Evolutionary conservation across 139 green algal species (phyloP).

Genomic region (Picochlorum sp.): DNA sequence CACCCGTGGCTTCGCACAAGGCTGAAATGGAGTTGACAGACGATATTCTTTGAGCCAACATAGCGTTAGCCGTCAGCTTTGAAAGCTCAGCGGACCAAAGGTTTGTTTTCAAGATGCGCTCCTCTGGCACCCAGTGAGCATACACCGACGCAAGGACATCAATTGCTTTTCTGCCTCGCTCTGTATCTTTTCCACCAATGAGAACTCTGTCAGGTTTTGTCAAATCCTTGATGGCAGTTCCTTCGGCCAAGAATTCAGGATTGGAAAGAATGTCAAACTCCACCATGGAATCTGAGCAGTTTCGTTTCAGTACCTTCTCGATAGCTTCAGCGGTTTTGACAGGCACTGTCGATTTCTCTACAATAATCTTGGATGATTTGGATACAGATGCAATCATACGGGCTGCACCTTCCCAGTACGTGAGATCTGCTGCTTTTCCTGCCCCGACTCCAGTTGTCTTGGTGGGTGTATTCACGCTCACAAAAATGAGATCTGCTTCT

Average conservation of each 20-base stretch:
- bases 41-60: constrained; percentile 96
- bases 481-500: constrained; percentile 95
- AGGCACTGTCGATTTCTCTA: constrained; percentile 99
- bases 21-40: constrained; percentile 98
- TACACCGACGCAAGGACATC: constrained; percentile 73
- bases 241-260: constrained; percentile 82
- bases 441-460: constrained; percentile 94
- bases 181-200: constrained; percentile 80
- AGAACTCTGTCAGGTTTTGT: constrained; percentile 56
- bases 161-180: constrained; percentile 57
- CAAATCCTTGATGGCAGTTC: constrained; percentile 76
- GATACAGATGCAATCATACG: constrained; percentile 82
- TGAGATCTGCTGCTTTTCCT: constrained; percentile 94
- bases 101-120: constrained; percentile 90
- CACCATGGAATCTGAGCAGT: constrained; percentile 56
- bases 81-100: constrained; percentile 96
- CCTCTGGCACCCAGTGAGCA: constrained; percentile 86
- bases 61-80: constrained; percentile 97
- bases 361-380: constrained; percentile 88
- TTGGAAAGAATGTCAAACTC: constrained; percentile 95
- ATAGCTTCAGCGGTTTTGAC: constrained; percentile 99
- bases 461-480: constrained; percentile 97
- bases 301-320: constrained; percentile 77
- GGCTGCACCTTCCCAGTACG: constrained; percentile 97
- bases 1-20: constrained; percentile 91